Base-by-base conservation (phyloP, 2,329 filamentous ascomycete genomes). In the Nannizziopsis barbatae region DNA sequence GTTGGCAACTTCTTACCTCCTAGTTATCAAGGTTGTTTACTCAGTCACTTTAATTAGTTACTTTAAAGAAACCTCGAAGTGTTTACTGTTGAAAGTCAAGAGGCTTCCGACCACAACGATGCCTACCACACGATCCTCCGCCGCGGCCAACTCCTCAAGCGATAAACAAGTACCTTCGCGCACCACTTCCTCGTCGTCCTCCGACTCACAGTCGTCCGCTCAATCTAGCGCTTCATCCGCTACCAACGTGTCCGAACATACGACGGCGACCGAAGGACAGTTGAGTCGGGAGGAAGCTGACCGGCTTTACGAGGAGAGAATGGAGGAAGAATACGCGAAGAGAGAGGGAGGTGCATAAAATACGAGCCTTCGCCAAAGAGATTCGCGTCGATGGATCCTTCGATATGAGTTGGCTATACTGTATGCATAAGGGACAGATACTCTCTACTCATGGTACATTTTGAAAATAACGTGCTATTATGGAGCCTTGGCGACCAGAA, bases 261-360 rank as follows among this genome's bases (percentile, higher is more conserved):
- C 30, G 12, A 35, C 40, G 12, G 42, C 31, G 18, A 36, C 20
- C 7, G 49, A 42, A 15, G 43, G 38, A 12, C 42, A 55, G 33
- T 47, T 65, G 59, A 70, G 61, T 47, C 64, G 63, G 53, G 66
- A 66, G 42, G 67, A 71, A 50, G 67, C 65, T 1, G 68, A 71
- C 51, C 60, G 62, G 10, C 51, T 68, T 36, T 72, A 71, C 51
- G 63, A 69, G 52, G 68, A 71, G 56, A 62, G 66, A 11, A 71
- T 72, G 57, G 70, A 70, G 58, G 69, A 70, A 41, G 70, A 73
- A 56, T 69, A 70, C 58, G 65, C 66, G 50, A 68, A 70, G 64
- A 56, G 68, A 43, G 69, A 71, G 55, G 64, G 65, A 1, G 65
- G 66, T 59, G 66, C 70, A 38, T 48, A 43, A 11, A 31, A 3